Percentiles rank a stretch among this genome's conserved stretches.
Conservation (phyloP, 73 alveolate species). For the Effrenium voratum region DNA sequence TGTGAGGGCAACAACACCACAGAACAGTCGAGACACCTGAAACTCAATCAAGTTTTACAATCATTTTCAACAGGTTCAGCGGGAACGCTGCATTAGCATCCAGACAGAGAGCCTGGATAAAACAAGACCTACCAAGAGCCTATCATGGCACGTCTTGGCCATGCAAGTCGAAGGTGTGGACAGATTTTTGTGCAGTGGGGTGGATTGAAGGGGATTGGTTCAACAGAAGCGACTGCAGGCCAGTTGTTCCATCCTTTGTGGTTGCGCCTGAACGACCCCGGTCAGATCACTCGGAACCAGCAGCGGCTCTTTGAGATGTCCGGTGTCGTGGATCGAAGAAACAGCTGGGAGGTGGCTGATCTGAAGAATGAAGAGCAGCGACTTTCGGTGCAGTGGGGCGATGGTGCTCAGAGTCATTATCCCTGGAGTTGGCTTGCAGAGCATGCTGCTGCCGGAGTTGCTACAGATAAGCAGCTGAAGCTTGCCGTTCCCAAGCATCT, state of each 20-base stretch:
- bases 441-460: neutral
- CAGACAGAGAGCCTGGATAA: neutral
- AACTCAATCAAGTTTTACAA: neutral
- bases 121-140: no score
- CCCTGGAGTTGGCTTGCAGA: conserved; percentile 53
- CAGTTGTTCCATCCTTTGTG: conserved; percentile 40
- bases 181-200: neutral
- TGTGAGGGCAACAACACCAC: neutral
- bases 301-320: conserved; percentile 90
- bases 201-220: neutral
- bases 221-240: neutral
- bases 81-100: neutral
- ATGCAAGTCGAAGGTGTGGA: neutral
- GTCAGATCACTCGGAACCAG: conserved; percentile 40
- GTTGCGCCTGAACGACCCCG: conserved; percentile 78
- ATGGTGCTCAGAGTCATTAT: conserved; percentile 48
- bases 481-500: neutral
- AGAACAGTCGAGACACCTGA: neutral
- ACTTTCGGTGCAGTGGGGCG: conserved; percentile 39
- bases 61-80: neutral
- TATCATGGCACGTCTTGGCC: neutral
- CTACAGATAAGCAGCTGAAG: neutral
- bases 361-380: neutral
- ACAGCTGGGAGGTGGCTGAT: neutral
- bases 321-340: conserved; percentile 6